Conservation (phyloP, 129 eudicot genomes). For the Flaveria ramosissima region DNA sequence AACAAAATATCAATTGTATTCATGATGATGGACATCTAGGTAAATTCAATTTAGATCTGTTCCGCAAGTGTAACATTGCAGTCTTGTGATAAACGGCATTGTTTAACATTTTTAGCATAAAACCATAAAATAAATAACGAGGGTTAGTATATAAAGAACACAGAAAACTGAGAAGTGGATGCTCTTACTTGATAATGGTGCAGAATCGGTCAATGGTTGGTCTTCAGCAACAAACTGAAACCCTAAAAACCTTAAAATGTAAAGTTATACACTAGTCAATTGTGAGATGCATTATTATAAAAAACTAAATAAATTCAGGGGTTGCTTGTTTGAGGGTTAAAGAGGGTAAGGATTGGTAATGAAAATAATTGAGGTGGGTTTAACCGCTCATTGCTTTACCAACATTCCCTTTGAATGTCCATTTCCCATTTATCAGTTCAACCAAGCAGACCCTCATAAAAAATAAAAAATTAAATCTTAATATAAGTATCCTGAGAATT, state of each 20-base stretch:
- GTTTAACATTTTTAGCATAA: neutral
- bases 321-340: neutral
- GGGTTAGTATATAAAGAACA: neutral
- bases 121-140: neutral
- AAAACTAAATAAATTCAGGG: neutral
- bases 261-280: slow-evolving; percentile 28
- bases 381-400: neutral
- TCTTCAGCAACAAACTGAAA: slow-evolving; percentile 87
- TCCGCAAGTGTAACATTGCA: neutral
- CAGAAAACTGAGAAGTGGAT: neutral
- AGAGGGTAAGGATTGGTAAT: neutral
- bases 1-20: neutral
- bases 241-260: slow-evolving; percentile 70
- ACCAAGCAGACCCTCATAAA: neutral
- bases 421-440: neutral
- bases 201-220: slow-evolving; percentile 41
- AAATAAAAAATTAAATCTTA: neutral
- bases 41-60: neutral
- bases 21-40: neutral
- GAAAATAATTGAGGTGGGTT: neutral
- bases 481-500: neutral
- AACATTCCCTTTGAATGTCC: too few species aligned
- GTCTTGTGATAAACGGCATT: neutral
- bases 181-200: slow-evolving; percentile 57
- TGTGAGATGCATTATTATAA: slow-evolving; percentile 5